Base-by-base conservation (phyloP, 2,329 filamentous ascomycete species). In the Colletotrichum sidae region DNA sequence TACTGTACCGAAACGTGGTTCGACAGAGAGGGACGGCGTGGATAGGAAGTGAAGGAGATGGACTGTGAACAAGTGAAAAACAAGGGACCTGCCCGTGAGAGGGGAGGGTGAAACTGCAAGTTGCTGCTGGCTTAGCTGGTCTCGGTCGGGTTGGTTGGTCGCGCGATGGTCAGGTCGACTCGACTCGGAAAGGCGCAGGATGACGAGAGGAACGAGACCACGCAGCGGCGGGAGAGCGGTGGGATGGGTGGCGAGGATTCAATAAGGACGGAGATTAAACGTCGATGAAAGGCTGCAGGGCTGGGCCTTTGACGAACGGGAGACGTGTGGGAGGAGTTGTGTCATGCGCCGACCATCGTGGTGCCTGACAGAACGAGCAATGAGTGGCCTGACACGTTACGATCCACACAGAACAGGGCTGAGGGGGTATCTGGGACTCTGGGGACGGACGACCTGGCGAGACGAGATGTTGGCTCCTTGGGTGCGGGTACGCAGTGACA, bases 21-120 rank as follows among this genome's bases (percentile, higher is more conserved):
- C 25, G 25, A 25, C 25, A 25, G 37, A 47, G 12, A 61, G 38
- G 53, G 15, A 61, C 25, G 53, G 52, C 55, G 55, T 51, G 45
- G 15, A 44, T 17, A 38, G 38, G 44, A 39, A 35, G 34, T 38
- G 56, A 44, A 55, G 53, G 37, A 65, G n/a, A 63, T 25, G 17
- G 17, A 35, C 68, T 61, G 62, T 53, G 67, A 53, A 69, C 47
- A 25, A 25, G 25, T 25, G 60, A 56, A 65, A 60, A 67, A 67
- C 72, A 70, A 68, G 72, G 73, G 72, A 70, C 74, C 74, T 71
- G 77, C 75, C 76, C 73, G 71, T 68, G 63, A 69, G 71, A 72
- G 69, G 69, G 72, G 71, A 72, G 69, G 70, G 25, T 25, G 25
- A 68, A 63, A 12, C 33, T 11, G 33, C 47, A 44, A 34, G 37